Base-by-base conservation (phyloP, 2,329 filamentous ascomycete genomes). In the Cladosporium colombiae region DNA sequence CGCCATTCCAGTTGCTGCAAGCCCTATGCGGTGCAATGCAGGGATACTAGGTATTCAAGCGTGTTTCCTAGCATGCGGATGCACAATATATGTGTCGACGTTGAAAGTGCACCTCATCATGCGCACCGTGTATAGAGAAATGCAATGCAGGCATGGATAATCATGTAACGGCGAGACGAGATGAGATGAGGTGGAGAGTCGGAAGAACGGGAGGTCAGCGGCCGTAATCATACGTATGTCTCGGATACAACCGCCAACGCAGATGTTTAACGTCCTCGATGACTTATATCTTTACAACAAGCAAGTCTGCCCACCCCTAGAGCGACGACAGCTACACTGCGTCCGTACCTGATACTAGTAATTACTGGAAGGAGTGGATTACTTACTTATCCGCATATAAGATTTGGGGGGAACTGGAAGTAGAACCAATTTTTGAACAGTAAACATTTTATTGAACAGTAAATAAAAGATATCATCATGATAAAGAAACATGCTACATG, bases 131-230 rank as follows among this genome's bases (percentile, higher is more conserved):
- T 25, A 11, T 2, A 53, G 29, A 53, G 25, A 21, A 56, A 56
- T 63, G 31, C 31, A 46, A 63, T 63, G 61, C 61, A 56, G 18
- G 35, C 35, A 21, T 49, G 61, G 61, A 63, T n/a, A 50, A 63
- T 55, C 60, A 21, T 25, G 23, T n/a, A 63, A 63, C 50, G 61
- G 61, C 55, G 11, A 31, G 14, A 33, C 4, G 46, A 35, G 31
- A 56, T 33, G 59, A 56, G 50, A 56, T 56, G 49, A 56, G 35
- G 61, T 56, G 50, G 50, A 46, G 35, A 55, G 23, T 33, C 23
- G 61, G 59, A 62, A 46, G 40, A 33, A 57, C 55, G 55, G 58
- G 40, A 61, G 46, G 11, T 23, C 27, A 21, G 52, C 27, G 27
- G 16, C 25, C 23, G 40, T 23, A 61, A 61, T 46, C 25, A 31